Conservation (phyloP, 2,329 filamentous ascomycete species). For the Cytospora piceicola region DNA sequence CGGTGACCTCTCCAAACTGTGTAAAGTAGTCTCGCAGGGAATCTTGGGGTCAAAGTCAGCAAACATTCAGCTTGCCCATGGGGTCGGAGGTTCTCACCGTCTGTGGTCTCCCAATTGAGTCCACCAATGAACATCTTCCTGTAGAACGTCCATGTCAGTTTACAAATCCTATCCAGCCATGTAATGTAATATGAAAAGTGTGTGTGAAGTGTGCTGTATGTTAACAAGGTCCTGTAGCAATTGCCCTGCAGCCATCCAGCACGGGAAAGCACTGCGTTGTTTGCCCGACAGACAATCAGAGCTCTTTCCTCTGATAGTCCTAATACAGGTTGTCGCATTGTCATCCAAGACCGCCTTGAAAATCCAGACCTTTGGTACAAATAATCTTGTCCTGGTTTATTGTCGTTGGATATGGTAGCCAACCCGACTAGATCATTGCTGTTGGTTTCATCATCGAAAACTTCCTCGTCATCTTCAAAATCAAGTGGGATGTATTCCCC, state of each 20-base stretch:
- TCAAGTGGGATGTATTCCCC: conserved; percentile 21
- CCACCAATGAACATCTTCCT: conserved; percentile 99
- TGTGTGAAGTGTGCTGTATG: conserved; percentile 21
- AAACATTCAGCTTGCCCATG: conserved; percentile 4
- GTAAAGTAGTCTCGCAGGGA: conserved; percentile 97
- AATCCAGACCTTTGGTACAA: conserved; percentile 7
- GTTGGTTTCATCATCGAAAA: conserved; percentile 19
- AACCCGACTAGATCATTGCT: not conserved
- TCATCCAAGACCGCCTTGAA: not conserved
- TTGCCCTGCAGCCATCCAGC: not conserved
- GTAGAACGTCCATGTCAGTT: conserved; percentile 39
- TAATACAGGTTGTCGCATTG: conserved; percentile 15
- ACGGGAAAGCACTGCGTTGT: not conserved
- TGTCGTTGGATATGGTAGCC: conserved; percentile 15
- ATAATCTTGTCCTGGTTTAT: conserved; percentile 12
- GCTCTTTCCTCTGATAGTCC: conserved; percentile 1
- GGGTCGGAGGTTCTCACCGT: conserved; percentile 68
- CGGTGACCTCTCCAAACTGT: conserved; percentile 94
- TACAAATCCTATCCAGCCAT: conserved; percentile 10
- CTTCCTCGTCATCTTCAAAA: conserved; percentile 16
- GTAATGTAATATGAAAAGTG: conserved; percentile 8
- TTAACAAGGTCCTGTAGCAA: not conserved
- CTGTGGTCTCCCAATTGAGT: conserved; percentile 98
- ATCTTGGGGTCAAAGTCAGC: conserved; percentile 58
- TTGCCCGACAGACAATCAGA: conserved; percentile 11